Conservation (phyloP, 1,284 basidiomycete genomes). For the Exobasidium cylindrosporum region DNA sequence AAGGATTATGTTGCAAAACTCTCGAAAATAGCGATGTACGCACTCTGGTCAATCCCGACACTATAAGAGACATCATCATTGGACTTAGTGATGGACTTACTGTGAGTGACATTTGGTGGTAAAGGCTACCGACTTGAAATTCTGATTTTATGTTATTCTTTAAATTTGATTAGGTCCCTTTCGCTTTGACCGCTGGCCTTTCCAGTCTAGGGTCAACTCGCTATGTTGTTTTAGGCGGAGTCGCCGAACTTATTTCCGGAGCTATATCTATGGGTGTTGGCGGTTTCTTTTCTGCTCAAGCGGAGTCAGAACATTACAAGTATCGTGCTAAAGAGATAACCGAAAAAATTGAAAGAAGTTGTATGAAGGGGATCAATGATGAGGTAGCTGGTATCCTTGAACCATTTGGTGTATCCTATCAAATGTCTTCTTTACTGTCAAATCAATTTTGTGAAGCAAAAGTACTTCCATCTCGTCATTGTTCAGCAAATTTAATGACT, state of each 20-base stretch:
- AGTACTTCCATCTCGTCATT: neutral
- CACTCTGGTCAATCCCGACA: conserved; percentile 67
- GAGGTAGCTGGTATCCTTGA: neutral
- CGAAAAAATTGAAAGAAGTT: neutral
- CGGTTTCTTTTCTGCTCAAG: conserved; percentile 91
- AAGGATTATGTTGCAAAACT: neutral
- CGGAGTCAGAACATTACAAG: conserved; percentile 75
- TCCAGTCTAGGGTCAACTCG: conserved; percentile 82
- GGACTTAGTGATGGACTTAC: conserved; percentile 94
- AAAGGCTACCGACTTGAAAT: too few relatives aligned
- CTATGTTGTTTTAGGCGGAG: conserved; percentile 82
- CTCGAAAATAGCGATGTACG: neutral
- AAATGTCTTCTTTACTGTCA: neutral
- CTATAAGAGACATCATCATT: conserved; percentile 78
- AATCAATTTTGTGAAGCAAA: neutral
- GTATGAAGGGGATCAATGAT: neutral
- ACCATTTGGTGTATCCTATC: neutral
- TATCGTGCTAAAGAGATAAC: neutral
- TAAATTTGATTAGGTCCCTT: too few relatives aligned
- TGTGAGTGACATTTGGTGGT: too few relatives aligned
- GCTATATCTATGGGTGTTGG: conserved; percentile 82
- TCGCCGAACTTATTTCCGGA: conserved; percentile 66
- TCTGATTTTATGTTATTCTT: too few relatives aligned
- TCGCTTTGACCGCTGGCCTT: conserved; percentile 66
- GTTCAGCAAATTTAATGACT: neutral